Conservation (phyloP, 345 rosid species). For the Populus alba region DNA sequence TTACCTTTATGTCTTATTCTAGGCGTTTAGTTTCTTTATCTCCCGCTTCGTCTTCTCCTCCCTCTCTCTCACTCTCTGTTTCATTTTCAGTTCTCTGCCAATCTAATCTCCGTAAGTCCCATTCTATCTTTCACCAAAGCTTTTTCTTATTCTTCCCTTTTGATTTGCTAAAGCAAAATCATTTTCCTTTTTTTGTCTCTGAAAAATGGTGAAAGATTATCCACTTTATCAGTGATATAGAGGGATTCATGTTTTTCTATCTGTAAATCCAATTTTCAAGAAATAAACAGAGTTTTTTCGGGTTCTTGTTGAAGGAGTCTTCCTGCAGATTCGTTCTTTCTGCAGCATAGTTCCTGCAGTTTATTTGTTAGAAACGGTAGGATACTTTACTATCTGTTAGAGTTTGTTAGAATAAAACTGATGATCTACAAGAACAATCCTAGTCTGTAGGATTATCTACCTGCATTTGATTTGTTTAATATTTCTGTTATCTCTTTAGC, state of each 20-base stretch:
- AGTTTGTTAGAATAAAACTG: no score
- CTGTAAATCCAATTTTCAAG: background rate
- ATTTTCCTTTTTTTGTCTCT: background rate
- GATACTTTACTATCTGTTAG: no score
- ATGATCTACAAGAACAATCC: no score
- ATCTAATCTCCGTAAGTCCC: background rate
- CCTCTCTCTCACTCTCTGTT: background rate
- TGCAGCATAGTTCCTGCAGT: no score
- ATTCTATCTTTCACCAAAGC: background rate
- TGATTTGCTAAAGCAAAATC: background rate
- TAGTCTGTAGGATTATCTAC: no score
- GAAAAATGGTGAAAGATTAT: background rate
- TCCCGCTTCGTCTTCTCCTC: background rate
- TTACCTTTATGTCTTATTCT: constrained; percentile 3
- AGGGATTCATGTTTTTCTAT: no score
- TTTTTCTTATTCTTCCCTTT: background rate
- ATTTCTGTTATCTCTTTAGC: no score
- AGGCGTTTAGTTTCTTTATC: background rate
- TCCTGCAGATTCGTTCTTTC: no score
- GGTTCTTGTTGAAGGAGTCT: no score
- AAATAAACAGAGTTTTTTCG: background rate
- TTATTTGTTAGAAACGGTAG: no score
- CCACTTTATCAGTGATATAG: background rate
- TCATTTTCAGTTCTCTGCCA: background rate
- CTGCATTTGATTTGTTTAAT: no score